Evolutionary conservation across 2,329 filamentous ascomycete species (phyloP).

Genomic region (Colletotrichum sp.): DNA sequence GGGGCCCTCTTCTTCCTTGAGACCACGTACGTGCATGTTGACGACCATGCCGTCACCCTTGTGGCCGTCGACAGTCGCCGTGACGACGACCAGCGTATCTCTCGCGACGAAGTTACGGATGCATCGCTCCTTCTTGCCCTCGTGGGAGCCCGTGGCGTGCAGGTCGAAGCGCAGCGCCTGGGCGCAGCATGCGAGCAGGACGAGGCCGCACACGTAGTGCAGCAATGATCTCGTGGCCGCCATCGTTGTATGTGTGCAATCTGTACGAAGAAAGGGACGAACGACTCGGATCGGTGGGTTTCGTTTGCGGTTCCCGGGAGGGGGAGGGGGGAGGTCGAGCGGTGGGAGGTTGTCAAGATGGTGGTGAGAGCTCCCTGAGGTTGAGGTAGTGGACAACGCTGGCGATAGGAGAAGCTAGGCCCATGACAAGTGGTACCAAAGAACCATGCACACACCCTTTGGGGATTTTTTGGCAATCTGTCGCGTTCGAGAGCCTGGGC

Average conservation of each 20-base stretch:
- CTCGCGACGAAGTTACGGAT: conserved; percentile 94
- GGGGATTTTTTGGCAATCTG: conserved; percentile 25
- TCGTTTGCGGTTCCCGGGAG: background rate
- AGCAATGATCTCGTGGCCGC: conserved; percentile 56
- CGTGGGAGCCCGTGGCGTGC: conserved; percentile 66
- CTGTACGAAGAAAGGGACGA: background rate
- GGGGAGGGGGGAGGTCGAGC: conserved; percentile 48
- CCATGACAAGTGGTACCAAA: background rate
- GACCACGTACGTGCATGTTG: conserved; percentile 82
- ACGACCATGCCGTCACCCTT: conserved; percentile 92
- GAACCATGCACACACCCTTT: background rate
- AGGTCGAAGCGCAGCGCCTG: conserved; percentile 94
- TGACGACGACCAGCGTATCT: conserved; percentile 95
- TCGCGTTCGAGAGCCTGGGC: conserved; percentile 23
- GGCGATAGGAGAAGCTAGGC: conserved; percentile 17
- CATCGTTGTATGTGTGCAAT: conserved; percentile 43
- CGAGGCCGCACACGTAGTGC: conserved; percentile 63
- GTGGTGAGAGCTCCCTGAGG: conserved; percentile 14
- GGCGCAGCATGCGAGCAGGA: conserved; percentile 59
- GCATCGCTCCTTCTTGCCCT: conserved; percentile 79
- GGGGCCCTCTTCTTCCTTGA: background rate
- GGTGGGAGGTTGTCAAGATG: conserved; percentile 1
- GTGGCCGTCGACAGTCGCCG: conserved; percentile 82
- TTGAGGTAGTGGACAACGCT: background rate
- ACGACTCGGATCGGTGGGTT: background rate